phyloP scores from a whole-genome alignment of 306 rosid species.

The Albizia julibrissin region DNA sequence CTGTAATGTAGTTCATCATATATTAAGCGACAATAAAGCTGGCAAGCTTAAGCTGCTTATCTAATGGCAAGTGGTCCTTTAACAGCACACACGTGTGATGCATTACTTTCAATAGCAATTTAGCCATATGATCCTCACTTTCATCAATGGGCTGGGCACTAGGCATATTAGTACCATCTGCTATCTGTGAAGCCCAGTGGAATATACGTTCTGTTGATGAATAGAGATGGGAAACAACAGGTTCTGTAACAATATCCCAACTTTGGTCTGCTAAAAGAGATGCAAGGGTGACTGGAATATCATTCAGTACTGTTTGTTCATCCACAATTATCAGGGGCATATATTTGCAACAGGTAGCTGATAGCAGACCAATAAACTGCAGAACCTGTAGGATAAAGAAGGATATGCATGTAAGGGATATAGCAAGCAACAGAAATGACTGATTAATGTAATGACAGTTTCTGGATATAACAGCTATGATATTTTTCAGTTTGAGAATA shows the following conservation, averaged over 20 bases:
- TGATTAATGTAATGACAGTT: neutral
- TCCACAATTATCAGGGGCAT: conserved; percentile 81
- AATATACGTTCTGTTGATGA: conserved; percentile 72
- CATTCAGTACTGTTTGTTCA: conserved; percentile 56
- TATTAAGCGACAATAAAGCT: conserved; percentile 53
- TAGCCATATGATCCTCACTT: conserved; percentile 61
- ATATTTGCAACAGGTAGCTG: conserved; percentile 81
- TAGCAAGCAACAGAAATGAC: conserved; percentile 16
- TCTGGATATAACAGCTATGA: neutral
- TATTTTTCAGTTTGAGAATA: too few species aligned
- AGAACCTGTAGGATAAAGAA: conserved; percentile 57
- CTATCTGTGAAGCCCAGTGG: conserved; percentile 40
- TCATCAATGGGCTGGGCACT: conserved; percentile 65
- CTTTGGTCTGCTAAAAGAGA: conserved; percentile 62
- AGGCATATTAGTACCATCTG: conserved; percentile 37
- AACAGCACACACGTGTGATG: conserved; percentile 61
- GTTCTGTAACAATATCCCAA: conserved; percentile 64
- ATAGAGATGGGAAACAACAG: conserved; percentile 56
- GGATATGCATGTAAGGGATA: neutral
- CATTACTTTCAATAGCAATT: conserved; percentile 53
- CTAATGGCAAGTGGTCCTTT: conserved; percentile 72
- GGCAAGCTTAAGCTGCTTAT: conserved; percentile 79
- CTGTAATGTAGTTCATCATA: neutral
- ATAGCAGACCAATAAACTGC: conserved; percentile 71
- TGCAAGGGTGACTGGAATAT: conserved; percentile 76